Evolutionary conservation across 257 asterid species (phyloP).

Genomic region (Forsythia suspensa): DNA sequence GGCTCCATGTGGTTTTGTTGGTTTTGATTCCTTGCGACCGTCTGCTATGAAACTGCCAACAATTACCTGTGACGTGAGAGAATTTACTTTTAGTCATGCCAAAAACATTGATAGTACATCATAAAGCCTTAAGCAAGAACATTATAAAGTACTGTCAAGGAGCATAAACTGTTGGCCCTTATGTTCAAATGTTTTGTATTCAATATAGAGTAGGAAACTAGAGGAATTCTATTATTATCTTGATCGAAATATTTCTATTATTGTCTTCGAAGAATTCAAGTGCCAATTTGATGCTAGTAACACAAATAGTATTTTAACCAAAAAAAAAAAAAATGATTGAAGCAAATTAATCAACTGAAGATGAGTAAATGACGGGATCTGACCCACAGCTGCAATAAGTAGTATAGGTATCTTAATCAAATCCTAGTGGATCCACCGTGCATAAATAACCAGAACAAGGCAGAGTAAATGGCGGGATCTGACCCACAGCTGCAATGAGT

Average conservation of each 20-base stretch:
- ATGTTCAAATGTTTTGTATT: not conserved
- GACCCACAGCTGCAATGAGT: not conserved
- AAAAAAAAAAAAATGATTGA: not conserved
- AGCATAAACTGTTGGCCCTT: not conserved
- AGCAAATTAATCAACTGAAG: not conserved
- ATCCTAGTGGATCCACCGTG: not conserved
- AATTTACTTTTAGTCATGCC: not conserved
- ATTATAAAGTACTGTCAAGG: not conserved
- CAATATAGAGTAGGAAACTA: not conserved
- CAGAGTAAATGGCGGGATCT: not conserved
- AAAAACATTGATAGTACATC: not conserved
- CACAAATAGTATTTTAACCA: not conserved
- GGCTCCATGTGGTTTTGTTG: constrained; percentile 33
- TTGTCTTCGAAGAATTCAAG: not conserved
- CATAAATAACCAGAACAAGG: not conserved
- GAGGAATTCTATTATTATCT: not conserved
- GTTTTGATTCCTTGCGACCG: constrained; percentile 38
- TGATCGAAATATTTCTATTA: not conserved
- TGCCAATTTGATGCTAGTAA: not conserved
- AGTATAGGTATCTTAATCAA: not conserved
- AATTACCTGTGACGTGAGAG: constrained; percentile 39
- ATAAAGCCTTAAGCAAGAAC: not conserved
- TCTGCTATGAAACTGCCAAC: constrained; percentile 53
- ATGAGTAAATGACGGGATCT: not conserved
- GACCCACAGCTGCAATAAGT: not conserved